Evolutionary conservation across 768 basidiomycete genomes (phyloP).

Genomic region (Tulasnella sp.): DNA sequence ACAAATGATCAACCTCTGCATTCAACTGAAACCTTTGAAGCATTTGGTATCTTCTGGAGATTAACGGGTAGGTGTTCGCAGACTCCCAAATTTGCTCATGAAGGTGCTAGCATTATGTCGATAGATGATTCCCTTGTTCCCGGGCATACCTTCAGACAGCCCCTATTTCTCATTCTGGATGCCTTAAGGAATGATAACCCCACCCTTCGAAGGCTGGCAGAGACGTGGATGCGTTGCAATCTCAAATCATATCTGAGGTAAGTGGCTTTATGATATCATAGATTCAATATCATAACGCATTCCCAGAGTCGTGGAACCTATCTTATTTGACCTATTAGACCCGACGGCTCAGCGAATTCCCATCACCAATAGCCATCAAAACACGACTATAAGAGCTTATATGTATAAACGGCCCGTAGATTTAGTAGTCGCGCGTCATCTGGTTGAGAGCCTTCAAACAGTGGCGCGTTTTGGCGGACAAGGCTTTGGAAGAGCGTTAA

Average conservation of each 20-base stretch:
- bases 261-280: not conserved
- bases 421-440: constrained; percentile 54
- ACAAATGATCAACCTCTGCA: constrained; percentile 37
- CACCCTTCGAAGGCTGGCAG: constrained; percentile 58
- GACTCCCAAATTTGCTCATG: too few species aligned
- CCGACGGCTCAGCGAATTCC: constrained; percentile 46
- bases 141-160: constrained; percentile 69
- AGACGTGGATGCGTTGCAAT: constrained; percentile 96
- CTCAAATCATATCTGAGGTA: constrained; percentile 85
- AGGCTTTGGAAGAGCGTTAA: constrained; percentile 66
- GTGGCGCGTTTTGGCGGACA: constrained; percentile 81
- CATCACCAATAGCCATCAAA: constrained; percentile 40
- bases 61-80: constrained; percentile 52
- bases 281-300: constrained; percentile 3
- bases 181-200: constrained; percentile 67
- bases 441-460: constrained; percentile 63
- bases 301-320: constrained; percentile 74
- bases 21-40: constrained; percentile 55
- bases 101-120: not conserved
- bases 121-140: constrained; percentile 71
- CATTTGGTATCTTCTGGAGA: constrained; percentile 88
- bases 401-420: constrained; percentile 66
- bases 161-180: constrained; percentile 80
- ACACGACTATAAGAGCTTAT: constrained; percentile 53
- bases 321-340: constrained; percentile 64